Evolutionary conservation across 257 asterid species (phyloP).

Genomic region (Primulina huaijiensis): DNA sequence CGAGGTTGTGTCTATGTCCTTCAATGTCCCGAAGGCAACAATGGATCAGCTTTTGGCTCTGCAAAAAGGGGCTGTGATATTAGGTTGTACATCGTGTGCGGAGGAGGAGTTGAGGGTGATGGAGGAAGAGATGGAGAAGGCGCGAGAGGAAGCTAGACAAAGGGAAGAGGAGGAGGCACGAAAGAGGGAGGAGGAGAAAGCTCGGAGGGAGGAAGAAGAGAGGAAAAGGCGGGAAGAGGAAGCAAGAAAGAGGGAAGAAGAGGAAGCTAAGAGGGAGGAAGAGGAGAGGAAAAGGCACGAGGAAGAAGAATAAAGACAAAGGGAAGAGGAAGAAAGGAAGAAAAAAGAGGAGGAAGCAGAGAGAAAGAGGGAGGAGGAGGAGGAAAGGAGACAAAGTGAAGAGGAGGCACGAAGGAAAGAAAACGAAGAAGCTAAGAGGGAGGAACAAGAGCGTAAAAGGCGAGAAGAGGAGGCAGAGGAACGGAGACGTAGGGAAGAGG

Average conservation of each 20-base stretch:
- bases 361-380: constrained; percentile 1
- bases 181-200: constrained; percentile 21
- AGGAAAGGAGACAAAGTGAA: constrained; percentile 16
- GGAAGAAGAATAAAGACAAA: constrained; percentile 3
- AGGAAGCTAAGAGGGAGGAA: constrained; percentile 9
- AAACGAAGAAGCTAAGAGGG: background rate
- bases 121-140: constrained; percentile 53
- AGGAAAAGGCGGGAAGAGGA: constrained; percentile 8
- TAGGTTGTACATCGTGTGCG: constrained; percentile 70
- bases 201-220: constrained; percentile 10
- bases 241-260: constrained; percentile 7
- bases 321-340: background rate
- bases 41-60: constrained; percentile 41
- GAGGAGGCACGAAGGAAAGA: background rate
- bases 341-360: constrained; percentile 1
- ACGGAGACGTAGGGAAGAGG: background rate
- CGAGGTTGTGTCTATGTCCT: constrained; percentile 47
- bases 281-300: constrained; percentile 3
- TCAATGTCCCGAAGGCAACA: constrained; percentile 39
- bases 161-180: constrained; percentile 38
- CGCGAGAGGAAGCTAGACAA: constrained; percentile 32
- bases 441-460: background rate
- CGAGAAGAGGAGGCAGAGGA: constrained; percentile 12
- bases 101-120: constrained; percentile 62
- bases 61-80: constrained; percentile 48